Base-by-base conservation (phyloP, 2,329 filamentous ascomycete species). In the Cryphonectria parasitica region DNA sequence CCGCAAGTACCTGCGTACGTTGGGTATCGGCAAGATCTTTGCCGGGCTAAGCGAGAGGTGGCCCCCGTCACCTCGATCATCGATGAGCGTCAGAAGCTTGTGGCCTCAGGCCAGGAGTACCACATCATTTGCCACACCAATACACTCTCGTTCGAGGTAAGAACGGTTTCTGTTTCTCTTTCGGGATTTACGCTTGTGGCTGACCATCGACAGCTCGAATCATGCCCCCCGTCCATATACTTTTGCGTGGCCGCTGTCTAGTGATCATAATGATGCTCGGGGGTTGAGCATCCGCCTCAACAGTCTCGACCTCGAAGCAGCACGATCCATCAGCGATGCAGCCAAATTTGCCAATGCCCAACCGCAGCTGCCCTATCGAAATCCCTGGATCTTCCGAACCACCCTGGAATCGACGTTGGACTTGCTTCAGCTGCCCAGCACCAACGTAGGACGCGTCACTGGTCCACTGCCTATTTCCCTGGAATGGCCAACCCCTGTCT, bases 11-110 rank as follows among this genome's bases (percentile, higher is more conserved):
- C 74, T 84, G 7, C 75, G 86, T 7, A 73, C 71, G 10, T 2
- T 84, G 36, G 83, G 86, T 0, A 74, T 87, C 1, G 84, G 82
- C 41, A 78, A 72, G 36, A 22, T 84, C 25, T 87, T 85, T 71
- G 83, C 85, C 0, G 72, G 73, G 5, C 79, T 87, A 6, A 72
- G 77, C 10, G 71, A 81, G 15, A 76, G 76, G 62, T 78, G 79
- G 61, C 22, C 31, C 28, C 66, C 75, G 74, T 60, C 77, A 75
- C 13, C 74, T 75, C 31, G 22, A 8, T 70, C 75, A 13, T 67
- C 66, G 4, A 43, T 45, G 1, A 69, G 71, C 58, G 22, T 66
- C 25, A 65, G 41, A 43, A 66, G 58, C 19, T 17, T 67, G 34
- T 67, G 64, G 67, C 68, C 69, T 66, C 64, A 45, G 13, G 25